Percentiles rank a stretch among this genome's conserved stretches.
Conservation (phyloP, 208 protist species). For the Leishmania tropica region DNA sequence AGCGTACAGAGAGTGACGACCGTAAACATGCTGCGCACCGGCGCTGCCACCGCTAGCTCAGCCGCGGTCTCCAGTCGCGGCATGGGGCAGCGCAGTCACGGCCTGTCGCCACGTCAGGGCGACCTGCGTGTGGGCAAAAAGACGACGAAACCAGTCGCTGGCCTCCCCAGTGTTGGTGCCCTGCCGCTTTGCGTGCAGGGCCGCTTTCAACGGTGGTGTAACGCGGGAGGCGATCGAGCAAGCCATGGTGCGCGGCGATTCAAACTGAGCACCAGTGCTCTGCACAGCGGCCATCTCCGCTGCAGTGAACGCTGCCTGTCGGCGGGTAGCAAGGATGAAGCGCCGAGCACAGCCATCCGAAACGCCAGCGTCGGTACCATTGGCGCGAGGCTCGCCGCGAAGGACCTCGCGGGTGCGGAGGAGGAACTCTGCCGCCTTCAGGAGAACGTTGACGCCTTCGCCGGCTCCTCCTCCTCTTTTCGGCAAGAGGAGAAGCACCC, state of each 20-base stretch:
- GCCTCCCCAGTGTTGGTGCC: not conserved
- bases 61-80: conserved; percentile 2
- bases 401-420: conserved; percentile 9
- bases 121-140: not conserved
- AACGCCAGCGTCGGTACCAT: not conserved
- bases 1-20: not conserved
- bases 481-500: too few relatives aligned
- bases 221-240: not conserved
- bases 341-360: not conserved
- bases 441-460: conserved; percentile 10
- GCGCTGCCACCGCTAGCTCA: conserved; percentile 3
- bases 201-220: conserved; percentile 1
- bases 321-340: not conserved
- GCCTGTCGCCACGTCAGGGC: not conserved
- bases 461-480: not conserved
- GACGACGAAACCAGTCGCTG: not conserved
- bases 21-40: conserved; percentile 18
- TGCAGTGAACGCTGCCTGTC: not conserved
- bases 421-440: conserved; percentile 10
- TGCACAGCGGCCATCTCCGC: not conserved
- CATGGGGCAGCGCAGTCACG: not conserved
- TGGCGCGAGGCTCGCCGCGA: not conserved
- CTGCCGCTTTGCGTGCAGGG: not conserved
- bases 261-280: not conserved
- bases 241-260: not conserved